Evolutionary conservation across 495 filamentous ascomycete genomes (phyloP).

Genomic region (Massariosphaeria phaeospora): DNA sequence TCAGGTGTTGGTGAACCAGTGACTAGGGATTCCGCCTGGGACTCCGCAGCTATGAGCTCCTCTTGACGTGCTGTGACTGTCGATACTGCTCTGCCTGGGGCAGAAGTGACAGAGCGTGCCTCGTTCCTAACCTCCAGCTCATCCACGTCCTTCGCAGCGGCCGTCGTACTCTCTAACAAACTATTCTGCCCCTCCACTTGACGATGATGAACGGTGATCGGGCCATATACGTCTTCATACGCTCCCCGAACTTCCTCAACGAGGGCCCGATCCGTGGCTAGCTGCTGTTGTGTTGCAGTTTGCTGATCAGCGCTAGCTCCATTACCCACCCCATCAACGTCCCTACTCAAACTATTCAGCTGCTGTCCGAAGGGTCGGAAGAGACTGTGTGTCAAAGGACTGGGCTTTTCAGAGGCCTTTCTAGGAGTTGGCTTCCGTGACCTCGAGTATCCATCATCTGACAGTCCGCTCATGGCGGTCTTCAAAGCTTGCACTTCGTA

Average conservation of each 20-base stretch:
- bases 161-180: too few species aligned
- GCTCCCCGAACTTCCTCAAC: conserved; percentile 8
- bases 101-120: too few species aligned
- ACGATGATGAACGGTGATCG: conserved; percentile 17
- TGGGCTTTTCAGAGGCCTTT: not conserved
- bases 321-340: not conserved
- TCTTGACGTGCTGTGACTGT: too few species aligned
- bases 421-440: not conserved
- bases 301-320: not conserved
- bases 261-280: not conserved
- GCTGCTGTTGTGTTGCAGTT: not conserved
- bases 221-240: conserved; percentile 21
- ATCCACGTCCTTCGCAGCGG: too few species aligned
- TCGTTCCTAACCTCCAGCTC: too few species aligned
- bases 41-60: too few species aligned
- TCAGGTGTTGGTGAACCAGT: too few species aligned
- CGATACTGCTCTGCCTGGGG: too few species aligned
- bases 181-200: not conserved
- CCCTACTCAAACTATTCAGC: conserved; percentile 11
- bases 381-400: conserved; percentile 16
- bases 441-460: conserved; percentile 18
- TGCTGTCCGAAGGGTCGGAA: conserved; percentile 18
- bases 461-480: conserved; percentile 21
- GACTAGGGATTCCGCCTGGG: too few species aligned
- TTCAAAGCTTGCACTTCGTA: conserved; percentile 16